Evolutionary conservation across 306 rosid genomes (phyloP), one percentile per base, ranked within the genome.

Genomic region (Corylus avellana): DNA sequence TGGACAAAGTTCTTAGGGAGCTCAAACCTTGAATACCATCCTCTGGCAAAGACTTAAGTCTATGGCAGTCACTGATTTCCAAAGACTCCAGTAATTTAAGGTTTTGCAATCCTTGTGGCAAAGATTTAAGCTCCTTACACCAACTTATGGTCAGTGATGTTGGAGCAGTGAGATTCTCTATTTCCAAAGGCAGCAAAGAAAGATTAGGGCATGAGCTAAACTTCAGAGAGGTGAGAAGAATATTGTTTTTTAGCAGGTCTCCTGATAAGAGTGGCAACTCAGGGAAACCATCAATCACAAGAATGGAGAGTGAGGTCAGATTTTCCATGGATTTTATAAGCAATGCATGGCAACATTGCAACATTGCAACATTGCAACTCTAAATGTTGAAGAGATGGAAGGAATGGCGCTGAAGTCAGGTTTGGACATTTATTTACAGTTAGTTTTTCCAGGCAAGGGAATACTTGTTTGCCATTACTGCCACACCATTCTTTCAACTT

Each of bases 151-250:
- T 79, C 49, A 79, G 18, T 22, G 66, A 61, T 47, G 39, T 83
- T 27, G 75, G 46, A 54, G 14, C 42, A 35, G 12, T 7, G n/a
- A 79, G 86, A 9, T 25, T 77, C 22, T 20, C 80, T 64, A 83
- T 48, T 57, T 75, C 27, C 5, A 46, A 35, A 74, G 83, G 66
- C 6, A 72, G 0, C 16, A 22, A 9, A 13, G 17, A 2, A 22
- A 75, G 77, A 57, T 61, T 61, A 18, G 83, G 74, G 46, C 86
- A 83, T 0, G 83, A 83, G 42, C 78, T 72, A 55, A 83, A 58
- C 18, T 51, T 83, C 9, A 83, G 62, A 46, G 69, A 71, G 8
- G 16, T 8, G 50, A 83, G 77, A 75, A 12, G 12, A 12, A 49
- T 17, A 64, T 71, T 83, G 10, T 66, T 79, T 48, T 62, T 54